Evolutionary conservation across 352 stramenopile genomes (phyloP), one percentile per base, ranked within the genome.

Genomic region (Phytophthora foliorum): DNA sequence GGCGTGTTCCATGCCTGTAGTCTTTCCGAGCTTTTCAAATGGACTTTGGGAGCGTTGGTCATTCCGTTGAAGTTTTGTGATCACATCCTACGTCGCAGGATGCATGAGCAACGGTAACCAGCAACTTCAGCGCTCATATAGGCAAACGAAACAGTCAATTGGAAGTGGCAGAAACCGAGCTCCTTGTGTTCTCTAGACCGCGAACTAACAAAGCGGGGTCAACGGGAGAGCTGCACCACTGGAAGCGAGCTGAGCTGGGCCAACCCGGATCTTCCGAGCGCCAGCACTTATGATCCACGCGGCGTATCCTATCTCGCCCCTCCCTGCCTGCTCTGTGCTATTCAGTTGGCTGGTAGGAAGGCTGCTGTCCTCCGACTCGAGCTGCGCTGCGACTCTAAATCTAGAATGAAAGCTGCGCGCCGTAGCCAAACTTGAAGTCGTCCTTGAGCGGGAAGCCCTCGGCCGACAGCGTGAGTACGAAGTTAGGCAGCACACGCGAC

Each of bases 361-460:
- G 31, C 68, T 68, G 50, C 57, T 74, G 46, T 77, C 57, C 48
- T 66, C 54, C 58, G 36, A 61, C 54, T 76, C 55, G 27, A 74
- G 24, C 60, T 67, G 62, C 56, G 45, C 21, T 67, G 63, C 49
- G 36, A 63, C 42, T 72, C 39, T 74, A 65, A 66, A 60, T 84
- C 78, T 93, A 93, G 76, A 93, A 93, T 61, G 86, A 91, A 85
- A 96, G 87, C 81, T 96, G 86, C 60, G 89, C 87, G 63, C 90
- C 90, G 69, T 97, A 97, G 72, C 90, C 90, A 83, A 97, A 96
- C 76, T 95, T 95, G 76, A 96, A 94, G 63, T 94, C 90, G 71
- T 96, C 88, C 78, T 95, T 95, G 49, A 86, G 80, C 32, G 90
- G 90, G 64, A 88, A 94, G 50, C 84, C 88, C 67, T 96, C 90